These are phyloP conservation scores for Psilocybe cubensis DNA, from an alignment of 768 basidiomycete genomes.

Conservation along the genomic window DNA sequence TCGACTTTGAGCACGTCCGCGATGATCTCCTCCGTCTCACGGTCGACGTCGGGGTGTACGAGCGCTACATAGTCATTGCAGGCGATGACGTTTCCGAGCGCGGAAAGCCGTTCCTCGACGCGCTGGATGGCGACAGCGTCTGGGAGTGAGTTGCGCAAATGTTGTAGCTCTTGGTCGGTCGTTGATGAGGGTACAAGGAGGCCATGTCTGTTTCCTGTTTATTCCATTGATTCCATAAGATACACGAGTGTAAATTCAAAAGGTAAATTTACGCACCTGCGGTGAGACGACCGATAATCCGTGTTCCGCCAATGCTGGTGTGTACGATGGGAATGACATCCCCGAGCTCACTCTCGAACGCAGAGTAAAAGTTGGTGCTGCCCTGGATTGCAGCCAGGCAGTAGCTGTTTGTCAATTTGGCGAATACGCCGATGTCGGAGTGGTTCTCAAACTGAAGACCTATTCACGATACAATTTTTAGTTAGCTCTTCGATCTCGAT, in stretches of 20 bases:
- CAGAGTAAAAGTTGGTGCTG: slow-evolving; percentile 97
- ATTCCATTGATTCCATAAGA: too few species aligned
- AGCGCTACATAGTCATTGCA: slow-evolving; percentile 99
- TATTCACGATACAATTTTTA: slow-evolving; percentile 33
- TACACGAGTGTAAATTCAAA: too few species aligned
- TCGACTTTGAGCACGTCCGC: slow-evolving; percentile 99
- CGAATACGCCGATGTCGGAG: slow-evolving; percentile 95
- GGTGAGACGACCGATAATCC: slow-evolving; percentile 91
- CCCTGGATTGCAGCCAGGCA: slow-evolving; percentile 93
- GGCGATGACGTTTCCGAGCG: slow-evolving; percentile 97
- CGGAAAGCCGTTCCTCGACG: slow-evolving; percentile 95
- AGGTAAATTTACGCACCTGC: slow-evolving; percentile 67
- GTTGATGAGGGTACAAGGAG: slow-evolving; percentile 95
- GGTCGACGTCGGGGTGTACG: slow-evolving; percentile 96
- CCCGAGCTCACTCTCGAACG: slow-evolving; percentile 87
- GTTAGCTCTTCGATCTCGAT: slow-evolving; percentile 6
- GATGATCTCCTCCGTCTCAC: slow-evolving; percentile 99
- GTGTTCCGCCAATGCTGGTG: slow-evolving; percentile 92
- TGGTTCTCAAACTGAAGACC: slow-evolving; percentile 94
- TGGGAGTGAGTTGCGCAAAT: slow-evolving; percentile 93
- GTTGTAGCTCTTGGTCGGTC: slow-evolving; percentile 97
- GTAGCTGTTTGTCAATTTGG: slow-evolving; percentile 98
- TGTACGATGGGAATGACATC: slow-evolving; percentile 97
- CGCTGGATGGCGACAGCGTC: slow-evolving; percentile 94
- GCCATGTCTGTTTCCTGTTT: slow-evolving; percentile 90